Base-by-base conservation (phyloP, 202 grass and related monocot species). In the Setaria viridis region DNA sequence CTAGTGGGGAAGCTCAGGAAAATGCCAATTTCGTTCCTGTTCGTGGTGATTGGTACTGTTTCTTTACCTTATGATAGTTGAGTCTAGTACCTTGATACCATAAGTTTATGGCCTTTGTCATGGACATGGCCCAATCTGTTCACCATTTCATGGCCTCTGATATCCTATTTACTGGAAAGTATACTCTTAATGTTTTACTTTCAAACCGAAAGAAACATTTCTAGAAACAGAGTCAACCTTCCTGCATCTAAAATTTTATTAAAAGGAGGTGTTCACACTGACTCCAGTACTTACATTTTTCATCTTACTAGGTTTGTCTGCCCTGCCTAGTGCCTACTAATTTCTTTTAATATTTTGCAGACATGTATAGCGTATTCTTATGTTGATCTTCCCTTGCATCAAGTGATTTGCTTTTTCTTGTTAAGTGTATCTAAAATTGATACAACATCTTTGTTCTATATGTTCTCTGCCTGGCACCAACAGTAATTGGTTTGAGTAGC, bases 11-110 rank as follows among this genome's bases (percentile, higher is more conserved):
- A 87, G 94, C 90, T 7, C 81, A 93, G 77, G 90, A 94, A 80
- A 99, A 99, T 84, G 92, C 92, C 42, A 99, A 99, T 84, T 99
- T 99, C 84, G 86, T 91, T 76, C 97, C 97, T 74, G 86, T 99
- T 77, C 90, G 97, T 75, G 92, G 94, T 45, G 87, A 99, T 63
- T 99, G 97, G 97, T 99, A 97, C 74, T 80, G 68, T 81, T 85
- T 64, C 37, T 55, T 78, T 68, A 29, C 20, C 30, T 35, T 79
- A 20, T 48, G 78, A 48, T 68, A 8, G 15, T 67, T 87, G 42
- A 42, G 11, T 74, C 47, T 80, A 45, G 47, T 62, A 48, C 33
- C 37, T 56, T 72, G n/a, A 77, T 80, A 50, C 46, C 81, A 34
- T 34, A 32, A 12, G 64, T 69, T 69, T 51, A 6, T 16, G 8